Conservation (phyloP, 2,329 filamentous ascomycete species). For the Aspergillus unguis region DNA sequence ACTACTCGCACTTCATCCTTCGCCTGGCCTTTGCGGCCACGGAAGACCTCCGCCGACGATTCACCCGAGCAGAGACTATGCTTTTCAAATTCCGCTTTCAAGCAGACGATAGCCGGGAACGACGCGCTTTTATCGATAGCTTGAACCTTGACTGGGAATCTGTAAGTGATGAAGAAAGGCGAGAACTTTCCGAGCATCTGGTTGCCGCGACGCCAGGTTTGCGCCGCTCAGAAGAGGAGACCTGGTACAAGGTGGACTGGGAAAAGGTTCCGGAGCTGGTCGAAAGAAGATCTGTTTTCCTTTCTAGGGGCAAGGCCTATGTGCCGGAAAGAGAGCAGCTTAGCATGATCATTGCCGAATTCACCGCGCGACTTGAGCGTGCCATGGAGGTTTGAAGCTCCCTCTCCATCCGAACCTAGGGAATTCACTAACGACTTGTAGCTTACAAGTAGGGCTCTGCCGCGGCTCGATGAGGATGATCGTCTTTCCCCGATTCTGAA, state of each 20-base stretch:
- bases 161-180: constrained; percentile 76
- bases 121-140: constrained; percentile 69
- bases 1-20: constrained; percentile 97
- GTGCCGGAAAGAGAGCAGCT: constrained; percentile 83
- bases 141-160: constrained; percentile 81
- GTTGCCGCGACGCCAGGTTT: constrained; percentile 53
- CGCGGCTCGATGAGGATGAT: constrained; percentile 93
- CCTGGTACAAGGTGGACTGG: constrained; percentile 97
- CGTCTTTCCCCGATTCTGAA: constrained; percentile 71
- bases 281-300: constrained; percentile 70
- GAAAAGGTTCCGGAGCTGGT: constrained; percentile 86
- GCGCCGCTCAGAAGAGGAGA: constrained; percentile 66
- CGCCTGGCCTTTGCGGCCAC: constrained; percentile 88
- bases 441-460: constrained; percentile 86
- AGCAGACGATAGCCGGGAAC: constrained; percentile 70
- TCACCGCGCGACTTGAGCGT: constrained; percentile 72
- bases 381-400: constrained; percentile 67
- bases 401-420: constrained; percentile 3
- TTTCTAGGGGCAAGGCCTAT: constrained; percentile 81
- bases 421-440: constrained; percentile 36
- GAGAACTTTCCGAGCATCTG: constrained; percentile 61
- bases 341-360: constrained; percentile 86
- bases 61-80: constrained; percentile 81
- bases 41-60: constrained; percentile 83
- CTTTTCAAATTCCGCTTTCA: constrained; percentile 81